Evolutionary conservation across 2,329 filamentous ascomycete genomes (phyloP).

Genomic region (Xylariales sp.): DNA sequence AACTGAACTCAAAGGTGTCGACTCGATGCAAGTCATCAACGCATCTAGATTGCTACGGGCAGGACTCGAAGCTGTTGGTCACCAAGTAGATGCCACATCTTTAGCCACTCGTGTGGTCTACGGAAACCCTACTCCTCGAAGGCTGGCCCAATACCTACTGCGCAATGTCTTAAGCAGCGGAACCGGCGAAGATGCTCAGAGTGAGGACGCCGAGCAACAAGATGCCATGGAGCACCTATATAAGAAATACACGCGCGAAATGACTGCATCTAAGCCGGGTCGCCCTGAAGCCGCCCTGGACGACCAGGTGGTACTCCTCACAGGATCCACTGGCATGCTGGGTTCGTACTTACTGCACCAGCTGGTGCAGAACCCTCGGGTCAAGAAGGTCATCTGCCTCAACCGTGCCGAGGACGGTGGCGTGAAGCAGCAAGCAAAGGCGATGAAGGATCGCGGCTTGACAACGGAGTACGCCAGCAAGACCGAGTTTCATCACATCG

Average conservation of each 20-base stretch:
- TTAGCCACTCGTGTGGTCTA: constrained; percentile 35
- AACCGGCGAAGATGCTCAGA: neutral
- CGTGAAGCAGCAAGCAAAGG: constrained; percentile 29
- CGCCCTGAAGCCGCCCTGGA: constrained; percentile 18
- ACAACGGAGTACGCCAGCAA: constrained; percentile 22
- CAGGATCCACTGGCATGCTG: constrained; percentile 44
- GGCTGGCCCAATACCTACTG: constrained; percentile 27
- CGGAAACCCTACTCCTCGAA: constrained; percentile 29
- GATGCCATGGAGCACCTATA: constrained; percentile 7
- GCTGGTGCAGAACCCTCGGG: constrained; percentile 25
- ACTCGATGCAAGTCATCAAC: constrained; percentile 37
- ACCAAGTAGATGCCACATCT: constrained; percentile 26
- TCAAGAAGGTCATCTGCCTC: constrained; percentile 42
- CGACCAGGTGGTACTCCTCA: constrained; percentile 31
- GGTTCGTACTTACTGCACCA: constrained; percentile 42
- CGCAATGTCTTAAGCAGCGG: neutral
- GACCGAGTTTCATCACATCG: constrained; percentile 43
- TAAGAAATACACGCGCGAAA: constrained; percentile 23
- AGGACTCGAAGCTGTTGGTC: constrained; percentile 25
- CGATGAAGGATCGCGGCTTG: constrained; percentile 34
- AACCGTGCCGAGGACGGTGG: constrained; percentile 41
- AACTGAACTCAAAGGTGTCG: constrained; percentile 15
- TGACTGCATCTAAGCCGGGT: constrained; percentile 13
- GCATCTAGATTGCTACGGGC: constrained; percentile 30
- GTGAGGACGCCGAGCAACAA: constrained; percentile 6